phyloP scores from a whole-genome alignment of 148 eudicot genomes.

The Persicaria tinctoria region DNA sequence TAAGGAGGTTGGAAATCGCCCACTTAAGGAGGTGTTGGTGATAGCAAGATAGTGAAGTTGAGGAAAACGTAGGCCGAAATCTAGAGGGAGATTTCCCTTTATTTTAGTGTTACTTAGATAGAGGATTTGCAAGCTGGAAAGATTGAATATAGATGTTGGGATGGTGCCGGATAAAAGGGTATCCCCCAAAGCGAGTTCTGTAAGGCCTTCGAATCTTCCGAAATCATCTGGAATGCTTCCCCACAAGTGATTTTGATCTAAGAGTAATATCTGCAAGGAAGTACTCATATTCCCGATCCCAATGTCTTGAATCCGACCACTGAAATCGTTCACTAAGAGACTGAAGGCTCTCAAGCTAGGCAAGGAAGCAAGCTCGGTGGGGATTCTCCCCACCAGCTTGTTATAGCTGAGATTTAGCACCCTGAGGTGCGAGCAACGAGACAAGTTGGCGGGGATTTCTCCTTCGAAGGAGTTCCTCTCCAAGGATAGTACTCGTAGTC shows the following conservation, averaged over 20 bases:
- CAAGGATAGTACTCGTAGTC: slow-evolving; percentile 9
- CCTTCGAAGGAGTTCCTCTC: slow-evolving; percentile 15
- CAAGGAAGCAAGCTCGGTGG: background rate
- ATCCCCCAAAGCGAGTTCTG: background rate
- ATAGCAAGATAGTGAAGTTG: background rate
- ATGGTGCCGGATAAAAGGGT: slow-evolving; percentile 14
- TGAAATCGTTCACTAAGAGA: background rate
- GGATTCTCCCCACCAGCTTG: background rate
- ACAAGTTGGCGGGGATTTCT: background rate
- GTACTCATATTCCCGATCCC: background rate
- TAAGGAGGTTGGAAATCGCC: background rate
- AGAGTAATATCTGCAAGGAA: background rate
- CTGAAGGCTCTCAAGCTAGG: background rate
- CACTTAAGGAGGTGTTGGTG: background rate
- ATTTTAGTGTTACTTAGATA: slow-evolving; percentile 11
- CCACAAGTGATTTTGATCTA: background rate
- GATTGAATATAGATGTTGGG: slow-evolving; percentile 24
- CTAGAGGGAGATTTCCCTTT: slow-evolving; percentile 20
- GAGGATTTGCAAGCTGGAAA: slow-evolving; percentile 2
- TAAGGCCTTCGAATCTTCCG: background rate
- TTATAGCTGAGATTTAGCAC: too few species aligned
- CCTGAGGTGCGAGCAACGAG: too few species aligned
- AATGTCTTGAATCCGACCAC: background rate
- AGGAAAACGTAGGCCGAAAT: slow-evolving; percentile 17
- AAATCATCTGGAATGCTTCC: background rate